A percentile compares a stretch with the other conserved stretches of the same genome.
Evolutionary conservation across 305 asterid species (phyloP).

Genomic region (Monarda citriodora): DNA sequence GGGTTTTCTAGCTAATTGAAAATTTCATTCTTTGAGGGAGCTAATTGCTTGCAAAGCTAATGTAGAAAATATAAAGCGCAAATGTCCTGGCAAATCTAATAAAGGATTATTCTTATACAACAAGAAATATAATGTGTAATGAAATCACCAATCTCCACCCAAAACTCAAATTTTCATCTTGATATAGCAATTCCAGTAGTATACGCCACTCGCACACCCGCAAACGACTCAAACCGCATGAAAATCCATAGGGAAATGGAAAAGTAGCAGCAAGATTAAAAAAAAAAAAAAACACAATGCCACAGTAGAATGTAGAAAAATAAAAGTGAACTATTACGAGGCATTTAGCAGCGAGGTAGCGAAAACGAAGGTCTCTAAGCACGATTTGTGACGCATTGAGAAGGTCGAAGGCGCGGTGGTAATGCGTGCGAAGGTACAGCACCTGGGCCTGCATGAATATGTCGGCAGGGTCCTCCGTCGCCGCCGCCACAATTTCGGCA

Average conservation of each 20-base stretch:
- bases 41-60: neutral
- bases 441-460: slow-evolving; percentile 99
- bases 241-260: slow-evolving; percentile 6
- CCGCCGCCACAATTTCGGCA: slow-evolving; percentile 99
- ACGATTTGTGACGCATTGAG: slow-evolving; percentile 94
- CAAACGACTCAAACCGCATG: slow-evolving; percentile 11
- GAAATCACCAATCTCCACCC: neutral
- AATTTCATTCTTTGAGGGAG: neutral
- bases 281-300: slow-evolving; percentile 11
- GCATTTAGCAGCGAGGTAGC: slow-evolving; percentile 97
- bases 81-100: neutral
- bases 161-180: neutral
- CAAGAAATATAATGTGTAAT: slow-evolving; percentile 11
- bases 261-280: neutral
- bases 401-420: slow-evolving; percentile 97
- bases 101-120: neutral
- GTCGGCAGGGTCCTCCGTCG: slow-evolving; percentile 96
- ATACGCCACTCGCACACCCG: slow-evolving; percentile 3
- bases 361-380: slow-evolving; percentile 91
- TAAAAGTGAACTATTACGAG: slow-evolving; percentile 48
- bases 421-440: slow-evolving; percentile 92
- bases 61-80: neutral
- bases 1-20: no score
- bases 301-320: slow-evolving; percentile 8
- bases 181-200: neutral